A percentile compares a stretch with the other conserved stretches of the same genome.
These are phyloP conservation scores for Galium porrigens DNA, from an alignment of 305 asterid genomes.

Conservation along the genomic window DNA sequence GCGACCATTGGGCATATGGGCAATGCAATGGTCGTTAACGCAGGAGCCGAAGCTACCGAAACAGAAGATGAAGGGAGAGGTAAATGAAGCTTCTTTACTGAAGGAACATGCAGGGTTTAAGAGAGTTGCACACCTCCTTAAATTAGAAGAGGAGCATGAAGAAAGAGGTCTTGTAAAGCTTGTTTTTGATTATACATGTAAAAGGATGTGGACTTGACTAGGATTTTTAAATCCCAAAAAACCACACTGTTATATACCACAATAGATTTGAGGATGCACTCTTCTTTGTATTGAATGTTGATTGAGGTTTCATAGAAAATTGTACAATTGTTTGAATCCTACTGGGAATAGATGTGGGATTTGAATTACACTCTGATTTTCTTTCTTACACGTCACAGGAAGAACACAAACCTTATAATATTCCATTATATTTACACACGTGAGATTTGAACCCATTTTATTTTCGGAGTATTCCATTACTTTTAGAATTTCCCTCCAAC, in stretches of 20 bases:
- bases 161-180: constrained; percentile 59
- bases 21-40: constrained; percentile 91
- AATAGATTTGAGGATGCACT: background rate
- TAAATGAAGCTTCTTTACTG: constrained; percentile 40
- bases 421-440: too few species aligned
- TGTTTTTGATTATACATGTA: constrained; percentile 70
- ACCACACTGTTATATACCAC: background rate
- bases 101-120: constrained; percentile 60
- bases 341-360: background rate
- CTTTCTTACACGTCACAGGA: too few species aligned
- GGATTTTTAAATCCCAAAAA: background rate
- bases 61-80: constrained; percentile 30
- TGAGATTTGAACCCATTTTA: too few species aligned
- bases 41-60: constrained; percentile 30
- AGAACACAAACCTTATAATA: too few species aligned
- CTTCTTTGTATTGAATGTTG: background rate
- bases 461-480: background rate
- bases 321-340: background rate
- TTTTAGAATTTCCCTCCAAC: background rate
- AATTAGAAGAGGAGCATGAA: constrained; percentile 46
- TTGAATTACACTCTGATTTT: background rate
- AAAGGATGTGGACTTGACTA: constrained; percentile 45
- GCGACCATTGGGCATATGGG: constrained; percentile 93
- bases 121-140: constrained; percentile 66
- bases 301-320: too few species aligned